Evolutionary conservation across 2,329 filamentous ascomycete genomes (phyloP), one percentile per base, ranked within the genome.

Genomic region (Atkinsonella texensis): DNA sequence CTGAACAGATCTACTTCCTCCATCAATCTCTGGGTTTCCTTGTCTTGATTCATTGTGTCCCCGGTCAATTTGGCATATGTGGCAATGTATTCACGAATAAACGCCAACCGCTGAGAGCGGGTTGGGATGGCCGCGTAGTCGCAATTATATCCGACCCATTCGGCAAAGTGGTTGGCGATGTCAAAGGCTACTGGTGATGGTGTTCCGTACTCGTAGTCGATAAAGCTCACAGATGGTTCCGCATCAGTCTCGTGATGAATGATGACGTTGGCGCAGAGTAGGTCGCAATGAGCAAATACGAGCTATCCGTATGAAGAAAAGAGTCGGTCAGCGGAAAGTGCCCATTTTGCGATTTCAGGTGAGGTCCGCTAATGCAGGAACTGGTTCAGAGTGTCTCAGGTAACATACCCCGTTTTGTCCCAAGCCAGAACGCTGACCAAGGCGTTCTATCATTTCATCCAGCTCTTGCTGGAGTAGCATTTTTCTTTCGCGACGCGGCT

Each of bases 141-240:
- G 74, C 93, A 98, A 61, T 95, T 89, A 63, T 96, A 96, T 52
- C 93, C 93, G 54, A 85, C 90, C 91, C 93, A 98, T 71, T 98
- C 93, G 46, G 93, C 89, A 65, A 98, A 95, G 74, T 98, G 93
- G 71, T 98, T 98, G 48, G 91, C 85, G 59, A 98, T 83, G 66
- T 98, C 93, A 69, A 98, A 98, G 2, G 91, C 90, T 4, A 90
- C 89, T 1, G 91, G 91, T 1, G 90, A 91, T 2, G 93, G 90
- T 4, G 89, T 93, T 13, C 90, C 89, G 68, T 98, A 98, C 68
- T 98, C 93, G 73, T 97, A 98, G 70, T 98, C 93, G 66, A 98
- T 98, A 70, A 98, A 97, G 63, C 80, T 75, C 47, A 77, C 73
- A 23, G 74, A 64, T 35, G 67, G 58, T 49, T 59, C 65, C 32